Conservation (phyloP, 352 stramenopile genomes). For the Phytophthora macrochlamydospora region DNA sequence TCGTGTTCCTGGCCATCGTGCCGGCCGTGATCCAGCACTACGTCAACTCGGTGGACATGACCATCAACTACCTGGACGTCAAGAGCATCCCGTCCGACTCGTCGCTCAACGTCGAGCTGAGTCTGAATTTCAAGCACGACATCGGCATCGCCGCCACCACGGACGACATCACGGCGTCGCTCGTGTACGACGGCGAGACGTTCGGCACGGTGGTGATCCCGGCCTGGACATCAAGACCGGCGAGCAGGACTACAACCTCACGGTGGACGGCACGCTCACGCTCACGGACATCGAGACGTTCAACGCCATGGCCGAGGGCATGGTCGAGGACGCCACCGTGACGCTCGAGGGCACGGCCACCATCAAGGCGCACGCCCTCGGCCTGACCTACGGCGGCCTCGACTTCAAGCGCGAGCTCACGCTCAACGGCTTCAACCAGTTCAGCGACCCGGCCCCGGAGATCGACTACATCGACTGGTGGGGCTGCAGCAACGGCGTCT, state of each 20-base stretch:
- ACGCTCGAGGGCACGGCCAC: constrained; percentile 40
- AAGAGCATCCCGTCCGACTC: constrained; percentile 41
- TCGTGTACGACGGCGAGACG: constrained; percentile 46
- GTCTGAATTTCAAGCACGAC: constrained; percentile 57
- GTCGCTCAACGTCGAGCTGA: constrained; percentile 55
- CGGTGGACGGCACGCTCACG: constrained; percentile 35
- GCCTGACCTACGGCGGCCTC: constrained; percentile 57
- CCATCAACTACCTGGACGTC: constrained; percentile 74
- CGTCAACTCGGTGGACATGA: constrained; percentile 57
- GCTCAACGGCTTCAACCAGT: constrained; percentile 61
- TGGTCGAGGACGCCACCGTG: constrained; percentile 45
- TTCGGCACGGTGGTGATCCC: constrained; percentile 58
- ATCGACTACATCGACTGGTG: constrained; percentile 67
- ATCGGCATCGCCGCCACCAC: constrained; percentile 45
- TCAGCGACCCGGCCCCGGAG: constrained; percentile 41
- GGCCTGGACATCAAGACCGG: constrained; percentile 54
- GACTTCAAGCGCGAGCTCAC: constrained; percentile 50
- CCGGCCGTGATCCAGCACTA: constrained; percentile 66
- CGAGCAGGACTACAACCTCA: constrained; percentile 60
- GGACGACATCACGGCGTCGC: constrained; percentile 50
- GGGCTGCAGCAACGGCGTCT: constrained; percentile 43
- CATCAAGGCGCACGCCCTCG: constrained; percentile 51
- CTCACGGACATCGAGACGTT: constrained; percentile 55
- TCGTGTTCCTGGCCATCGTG: constrained; percentile 69
- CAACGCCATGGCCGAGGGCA: constrained; percentile 37